Percentiles rank a stretch among this genome's conserved stretches.
phyloP scores from a whole-genome alignment of 495 filamentous ascomycete species.

The Annulohypoxylon bovei region DNA sequence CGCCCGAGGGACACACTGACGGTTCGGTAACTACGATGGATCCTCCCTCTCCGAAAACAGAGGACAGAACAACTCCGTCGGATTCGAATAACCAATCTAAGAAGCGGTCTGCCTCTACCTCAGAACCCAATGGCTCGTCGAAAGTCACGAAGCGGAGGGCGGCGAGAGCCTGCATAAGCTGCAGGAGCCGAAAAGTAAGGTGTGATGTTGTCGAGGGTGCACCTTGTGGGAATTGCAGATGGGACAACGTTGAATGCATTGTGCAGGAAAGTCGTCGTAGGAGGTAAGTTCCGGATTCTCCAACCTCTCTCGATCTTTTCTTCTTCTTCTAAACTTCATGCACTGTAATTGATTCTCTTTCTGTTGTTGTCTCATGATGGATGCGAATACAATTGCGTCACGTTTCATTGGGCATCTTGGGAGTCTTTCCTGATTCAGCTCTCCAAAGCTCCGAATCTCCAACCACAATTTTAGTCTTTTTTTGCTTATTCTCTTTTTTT shows the following conservation, averaged over 20 bases:
- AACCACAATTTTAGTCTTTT: constrained; percentile 7
- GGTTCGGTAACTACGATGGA: constrained; percentile 33
- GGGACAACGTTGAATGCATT: constrained; percentile 88
- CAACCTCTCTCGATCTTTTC: constrained; percentile 8
- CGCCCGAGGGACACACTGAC: constrained; percentile 37
- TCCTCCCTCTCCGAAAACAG: constrained; percentile 20
- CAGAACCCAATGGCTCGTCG: constrained; percentile 41
- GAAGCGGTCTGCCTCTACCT: constrained; percentile 46
- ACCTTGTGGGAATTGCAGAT: constrained; percentile 88
- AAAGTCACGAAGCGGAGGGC: constrained; percentile 76
- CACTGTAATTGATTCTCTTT: constrained; percentile 4
- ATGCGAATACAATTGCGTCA: constrained; percentile 31
- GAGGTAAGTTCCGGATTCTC: constrained; percentile 67
- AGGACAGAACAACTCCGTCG: constrained; percentile 35
- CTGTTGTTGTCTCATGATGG: constrained; percentile 20
- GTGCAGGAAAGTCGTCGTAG: constrained; percentile 91
- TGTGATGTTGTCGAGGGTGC: constrained; percentile 91
- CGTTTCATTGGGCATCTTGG: constrained; percentile 3
- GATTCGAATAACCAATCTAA: constrained; percentile 45
- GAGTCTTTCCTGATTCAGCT: constrained; percentile 9
- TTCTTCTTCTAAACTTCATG: background rate
- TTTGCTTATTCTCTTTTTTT: constrained; percentile 23
- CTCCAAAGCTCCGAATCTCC: constrained; percentile 14
- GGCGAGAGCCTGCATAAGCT: constrained; percentile 87
- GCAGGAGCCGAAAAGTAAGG: constrained; percentile 87